Evolutionary conservation across 768 basidiomycete genomes (phyloP).

Genomic region (Amylocystis lapponica): DNA sequence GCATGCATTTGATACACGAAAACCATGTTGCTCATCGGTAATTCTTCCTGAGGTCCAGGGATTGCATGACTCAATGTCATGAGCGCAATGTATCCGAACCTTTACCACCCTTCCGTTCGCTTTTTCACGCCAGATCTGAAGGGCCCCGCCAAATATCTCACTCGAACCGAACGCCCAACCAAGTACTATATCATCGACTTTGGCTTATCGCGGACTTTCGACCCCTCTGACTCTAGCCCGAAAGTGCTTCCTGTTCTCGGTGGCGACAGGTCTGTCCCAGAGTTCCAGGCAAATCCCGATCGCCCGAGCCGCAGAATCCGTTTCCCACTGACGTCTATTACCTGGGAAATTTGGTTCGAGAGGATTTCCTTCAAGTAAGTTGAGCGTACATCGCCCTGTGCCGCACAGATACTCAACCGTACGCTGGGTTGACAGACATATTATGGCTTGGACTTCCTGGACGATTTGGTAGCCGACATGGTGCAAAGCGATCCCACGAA

Average conservation of each 20-base stretch:
- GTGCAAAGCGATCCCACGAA: constrained; percentile 16
- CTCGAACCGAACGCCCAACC: constrained; percentile 23
- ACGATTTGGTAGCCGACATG: constrained; percentile 21
- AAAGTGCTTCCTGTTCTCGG: constrained; percentile 15
- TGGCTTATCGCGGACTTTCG: constrained; percentile 28
- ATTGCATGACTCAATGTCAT: constrained; percentile 14
- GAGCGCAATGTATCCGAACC: constrained; percentile 9
- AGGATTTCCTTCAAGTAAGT: constrained; percentile 6
- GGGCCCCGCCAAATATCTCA: constrained; percentile 18
- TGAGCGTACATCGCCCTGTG: not conserved
- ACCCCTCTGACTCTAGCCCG: constrained; percentile 19
- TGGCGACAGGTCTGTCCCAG: constrained; percentile 15
- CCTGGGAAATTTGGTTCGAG: constrained; percentile 10
- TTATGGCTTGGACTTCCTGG: constrained; percentile 21
- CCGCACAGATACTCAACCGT: not conserved
- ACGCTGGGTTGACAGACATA: constrained; percentile 10
- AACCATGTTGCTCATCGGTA: constrained; percentile 31
- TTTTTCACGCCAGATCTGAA: constrained; percentile 19
- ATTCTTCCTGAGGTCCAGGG: constrained; percentile 7
- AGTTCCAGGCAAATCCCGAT: constrained; percentile 4
- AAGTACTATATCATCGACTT: constrained; percentile 34
- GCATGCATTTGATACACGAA: constrained; percentile 30
- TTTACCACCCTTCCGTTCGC: constrained; percentile 7
- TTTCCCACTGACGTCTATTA: constrained; percentile 19
- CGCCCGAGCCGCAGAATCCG: constrained; percentile 9